Conservation (phyloP, 371 early-diverging fungal genomes). For the Mucor ambiguus region DNA sequence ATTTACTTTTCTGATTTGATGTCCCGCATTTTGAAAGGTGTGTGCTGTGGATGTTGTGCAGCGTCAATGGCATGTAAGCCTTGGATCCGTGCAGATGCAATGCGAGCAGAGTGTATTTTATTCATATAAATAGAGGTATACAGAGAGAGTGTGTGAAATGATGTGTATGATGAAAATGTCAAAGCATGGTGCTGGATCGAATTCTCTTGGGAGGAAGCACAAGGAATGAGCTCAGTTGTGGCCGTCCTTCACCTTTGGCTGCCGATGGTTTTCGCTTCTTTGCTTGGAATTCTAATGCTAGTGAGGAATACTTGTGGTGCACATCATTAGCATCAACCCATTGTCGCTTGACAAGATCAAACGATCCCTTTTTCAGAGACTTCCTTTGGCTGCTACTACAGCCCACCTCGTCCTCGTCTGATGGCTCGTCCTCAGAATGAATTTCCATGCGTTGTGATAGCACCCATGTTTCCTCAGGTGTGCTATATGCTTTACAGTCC, state of each 20-base stretch:
- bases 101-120: too few relatives aligned
- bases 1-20: background rate
- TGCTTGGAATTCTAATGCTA: constrained; percentile 16
- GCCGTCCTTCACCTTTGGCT: background rate
- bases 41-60: too few relatives aligned
- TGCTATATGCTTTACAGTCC: background rate
- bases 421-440: background rate
- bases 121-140: too few relatives aligned
- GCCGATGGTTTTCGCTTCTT: constrained; percentile 1
- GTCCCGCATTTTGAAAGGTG: background rate
- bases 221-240: background rate
- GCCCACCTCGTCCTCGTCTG: background rate
- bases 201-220: background rate
- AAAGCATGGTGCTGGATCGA: background rate
- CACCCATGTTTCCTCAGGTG: background rate
- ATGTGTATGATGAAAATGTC: background rate
- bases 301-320: constrained; percentile 5
- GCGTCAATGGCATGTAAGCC: too few relatives aligned
- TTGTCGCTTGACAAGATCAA: constrained; percentile 19
- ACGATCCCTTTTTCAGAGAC: background rate
- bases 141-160: too few relatives aligned
- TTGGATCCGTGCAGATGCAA: too few relatives aligned
- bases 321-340: constrained; percentile 24
- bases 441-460: background rate
- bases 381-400: background rate